Conservation (phyloP, 116 monocot genomes). For the Iris pallida region DNA sequence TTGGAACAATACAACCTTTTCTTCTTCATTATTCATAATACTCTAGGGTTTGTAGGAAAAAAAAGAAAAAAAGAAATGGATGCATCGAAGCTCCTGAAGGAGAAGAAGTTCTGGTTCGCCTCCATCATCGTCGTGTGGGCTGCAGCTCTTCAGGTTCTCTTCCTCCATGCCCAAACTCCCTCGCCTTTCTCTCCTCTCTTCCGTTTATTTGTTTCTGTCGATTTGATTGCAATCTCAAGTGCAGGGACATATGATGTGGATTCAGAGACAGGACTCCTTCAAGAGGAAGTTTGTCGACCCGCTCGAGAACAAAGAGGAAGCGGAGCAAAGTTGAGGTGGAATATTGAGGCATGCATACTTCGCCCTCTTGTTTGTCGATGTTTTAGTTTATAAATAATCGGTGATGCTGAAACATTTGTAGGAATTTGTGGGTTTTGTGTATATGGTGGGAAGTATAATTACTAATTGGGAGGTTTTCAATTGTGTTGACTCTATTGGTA, state of each 20-base stretch:
- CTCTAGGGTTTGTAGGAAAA: constrained; percentile 4
- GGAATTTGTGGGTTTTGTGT: too few relatives aligned
- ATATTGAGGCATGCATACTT: neutral
- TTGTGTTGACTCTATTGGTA: too few relatives aligned
- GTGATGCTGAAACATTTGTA: too few relatives aligned
- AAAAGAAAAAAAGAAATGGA: constrained; percentile 8
- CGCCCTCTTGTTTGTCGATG: neutral
- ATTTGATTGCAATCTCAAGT: neutral
- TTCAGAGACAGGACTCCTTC: constrained; percentile 89
- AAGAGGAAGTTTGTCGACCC: constrained; percentile 71
- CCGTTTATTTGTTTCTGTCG: neutral
- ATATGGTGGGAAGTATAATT: too few relatives aligned
- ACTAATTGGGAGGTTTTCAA: too few relatives aligned
- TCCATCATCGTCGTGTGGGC: constrained; percentile 78
- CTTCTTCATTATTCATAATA: neutral
- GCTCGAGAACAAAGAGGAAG: constrained; percentile 12
- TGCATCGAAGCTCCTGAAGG: constrained; percentile 46
- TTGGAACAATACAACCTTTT: too few relatives aligned
- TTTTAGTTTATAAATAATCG: neutral
- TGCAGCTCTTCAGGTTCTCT: constrained; percentile 57
- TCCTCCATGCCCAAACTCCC: neutral
- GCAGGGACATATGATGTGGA: constrained; percentile 96
- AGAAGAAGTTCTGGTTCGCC: constrained; percentile 85
- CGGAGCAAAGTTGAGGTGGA: neutral
- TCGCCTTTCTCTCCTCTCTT: neutral